Evolutionary conservation across 192 early-diverging fungal genomes (phyloP), one percentile per base, ranked within the genome.

Genomic region (Coemansia nantahalensis): DNA sequence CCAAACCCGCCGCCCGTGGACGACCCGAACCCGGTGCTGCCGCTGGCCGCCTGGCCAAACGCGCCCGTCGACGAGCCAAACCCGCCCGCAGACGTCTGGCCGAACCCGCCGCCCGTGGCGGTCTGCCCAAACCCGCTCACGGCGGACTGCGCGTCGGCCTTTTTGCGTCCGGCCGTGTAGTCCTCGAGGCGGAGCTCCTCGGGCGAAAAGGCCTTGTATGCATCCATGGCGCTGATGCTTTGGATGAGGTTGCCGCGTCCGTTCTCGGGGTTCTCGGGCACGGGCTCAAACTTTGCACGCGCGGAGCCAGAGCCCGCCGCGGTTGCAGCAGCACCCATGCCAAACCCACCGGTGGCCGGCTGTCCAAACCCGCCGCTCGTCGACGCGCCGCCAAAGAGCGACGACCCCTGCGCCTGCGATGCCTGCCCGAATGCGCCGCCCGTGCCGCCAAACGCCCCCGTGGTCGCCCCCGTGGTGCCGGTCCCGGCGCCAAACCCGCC

Each of bases 141-240:
- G 37, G 42, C 65, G 50, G 17, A 48, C 41, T 14, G 24, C 42
- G 61, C 55, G 21, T 54, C 50, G 14, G 52, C 33, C 46, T 64
- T 76, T 55, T 92, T 93, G 43, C 92, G 90, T 15, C 84, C 84
- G 51, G 87, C 82, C 43, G 77, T 62, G 51, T 98, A 98, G 62
- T 98, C 95, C 78, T 90, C 84, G 3, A 90, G 54, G 16, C 93
- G 81, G 37, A 98, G 83, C 70, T 98, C 94, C 76, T 98, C 93
- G 34, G 86, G 81, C 16, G 90, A 95, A 59, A 72, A 93, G 22
- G 78, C 83, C 47, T 82, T 84, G 56, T 98, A 98, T 15, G 78
- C 83, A 11, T 84, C 83, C 93, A 94, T 95, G 21, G 90, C 88
- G 32, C 83, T 80, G 41, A 95, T 87, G 39, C 79, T 75, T 30